Evolutionary conservation across 495 filamentous ascomycete species (phyloP), one percentile per base, ranked within the genome.

Genomic region (Chaetomium tenue): DNA sequence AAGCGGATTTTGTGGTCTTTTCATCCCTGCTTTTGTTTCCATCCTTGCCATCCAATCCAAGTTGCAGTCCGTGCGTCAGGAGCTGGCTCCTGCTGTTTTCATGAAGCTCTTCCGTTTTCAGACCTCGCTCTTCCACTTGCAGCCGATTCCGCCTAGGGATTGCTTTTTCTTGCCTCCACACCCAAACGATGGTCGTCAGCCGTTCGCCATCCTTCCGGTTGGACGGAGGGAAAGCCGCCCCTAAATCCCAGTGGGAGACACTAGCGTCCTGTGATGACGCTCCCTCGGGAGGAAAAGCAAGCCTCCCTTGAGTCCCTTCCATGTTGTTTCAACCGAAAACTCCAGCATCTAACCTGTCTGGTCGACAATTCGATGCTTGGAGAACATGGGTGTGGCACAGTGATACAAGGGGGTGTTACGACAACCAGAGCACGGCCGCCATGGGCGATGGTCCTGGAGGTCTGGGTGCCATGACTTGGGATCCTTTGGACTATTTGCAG

Each of bases 401-500:
- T 51, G n/a, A 59, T 48, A 42, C 59, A 53, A 26, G 42, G 52
- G 6, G 52, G 6, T 63, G 20, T 30, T 8, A 55, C n/a, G 25
- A 20, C 18, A 26, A 18, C 60, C 9, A 16, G 52, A 55, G 33
- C 37, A 55, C 37, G 48, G 20, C 48, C 33, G 26, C 39, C n/a
- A 44, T 46, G 44, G 25, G 9, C 18, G 33, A 44, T 9, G 50
- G 47, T 53, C 33, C 37, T 28, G 12, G 58, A 12, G 18, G 9
- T 13, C 26, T 30, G 25, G 51, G 12, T 18, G 51, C 23, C 15
- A 5, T 5, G 46, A 50, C 26, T n/a, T 1, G 26, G 28, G 20
- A 53, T 6, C 3, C 52, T 52, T 18, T 61, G 47, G 47, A 61
- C 52, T 20, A 52, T 47, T 61, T 52, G 58, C 58, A 61, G 51